Evolutionary conservation across 345 rosid genomes (phyloP).

Genomic region (Eucalyptus sp.): DNA sequence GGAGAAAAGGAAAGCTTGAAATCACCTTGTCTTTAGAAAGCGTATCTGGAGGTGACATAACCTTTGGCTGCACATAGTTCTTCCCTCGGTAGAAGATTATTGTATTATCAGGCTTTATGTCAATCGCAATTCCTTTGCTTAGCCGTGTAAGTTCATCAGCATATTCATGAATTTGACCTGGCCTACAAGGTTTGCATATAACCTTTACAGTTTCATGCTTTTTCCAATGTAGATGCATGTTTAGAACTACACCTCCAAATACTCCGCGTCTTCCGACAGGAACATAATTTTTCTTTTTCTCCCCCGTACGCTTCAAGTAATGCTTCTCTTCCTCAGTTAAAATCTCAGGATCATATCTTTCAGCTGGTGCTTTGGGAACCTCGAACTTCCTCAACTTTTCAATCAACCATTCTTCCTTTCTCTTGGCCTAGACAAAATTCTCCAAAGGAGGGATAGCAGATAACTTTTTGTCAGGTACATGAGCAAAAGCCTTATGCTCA

Average conservation of each 20-base stretch:
- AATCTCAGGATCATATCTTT: constrained; percentile 66
- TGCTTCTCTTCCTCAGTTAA: constrained; percentile 91
- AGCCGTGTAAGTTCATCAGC: constrained; percentile 75
- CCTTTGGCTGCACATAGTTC: constrained; percentile 73
- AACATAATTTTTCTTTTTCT: constrained; percentile 75
- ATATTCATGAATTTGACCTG: constrained; percentile 72
- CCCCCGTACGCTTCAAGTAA: constrained; percentile 83
- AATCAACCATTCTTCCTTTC: constrained; percentile 85
- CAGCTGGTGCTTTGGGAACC: constrained; percentile 40
- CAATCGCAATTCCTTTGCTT: constrained; percentile 80
- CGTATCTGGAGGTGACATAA: constrained; percentile 71
- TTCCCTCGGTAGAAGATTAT: constrained; percentile 81
- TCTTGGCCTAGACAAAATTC: constrained; percentile 45
- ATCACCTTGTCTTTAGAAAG: constrained; percentile 68
- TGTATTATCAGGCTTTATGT: constrained; percentile 56
- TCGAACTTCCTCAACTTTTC: constrained; percentile 81
- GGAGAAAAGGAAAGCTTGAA: background rate
- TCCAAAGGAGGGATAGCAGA: background rate
- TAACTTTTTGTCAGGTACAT: background rate
- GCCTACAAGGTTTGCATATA: constrained; percentile 78
- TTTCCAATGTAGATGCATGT: constrained; percentile 98
- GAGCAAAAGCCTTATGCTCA: background rate
- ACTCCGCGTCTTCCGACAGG: constrained; percentile 91
- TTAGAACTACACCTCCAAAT: constrained; percentile 91
- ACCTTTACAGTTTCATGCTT: constrained; percentile 92